Conservation (phyloP, 140 eudicot species). For the Flaveria floridana region DNA sequence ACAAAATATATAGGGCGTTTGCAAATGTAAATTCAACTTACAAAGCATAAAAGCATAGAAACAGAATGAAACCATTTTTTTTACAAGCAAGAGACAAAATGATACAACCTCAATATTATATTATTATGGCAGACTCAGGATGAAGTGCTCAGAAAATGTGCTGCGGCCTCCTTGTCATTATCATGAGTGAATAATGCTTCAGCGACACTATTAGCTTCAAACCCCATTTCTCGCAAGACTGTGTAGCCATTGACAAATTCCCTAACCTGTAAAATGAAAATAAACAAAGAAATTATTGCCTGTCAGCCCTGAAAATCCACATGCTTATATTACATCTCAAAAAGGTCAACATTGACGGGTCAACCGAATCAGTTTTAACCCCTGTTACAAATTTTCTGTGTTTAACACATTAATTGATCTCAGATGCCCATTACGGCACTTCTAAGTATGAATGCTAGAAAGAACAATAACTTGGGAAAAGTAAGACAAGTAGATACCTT, state of each 20-base stretch:
- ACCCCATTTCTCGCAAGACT: constrained; percentile 88
- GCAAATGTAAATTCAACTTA: constrained; percentile 19
- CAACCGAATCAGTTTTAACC: background rate
- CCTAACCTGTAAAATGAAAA: constrained; percentile 53
- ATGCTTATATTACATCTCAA: too few relatives aligned
- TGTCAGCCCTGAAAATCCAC: too few relatives aligned
- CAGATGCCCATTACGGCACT: background rate
- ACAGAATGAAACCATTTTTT: background rate
- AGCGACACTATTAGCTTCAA: constrained; percentile 67
- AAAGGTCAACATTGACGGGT: background rate
- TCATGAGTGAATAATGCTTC: constrained; percentile 80
- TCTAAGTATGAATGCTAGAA: background rate
- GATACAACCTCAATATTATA: background rate
- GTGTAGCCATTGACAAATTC: constrained; percentile 70
- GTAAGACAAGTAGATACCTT: constrained; percentile 45
- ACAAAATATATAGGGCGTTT: background rate
- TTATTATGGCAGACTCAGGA: constrained; percentile 33
- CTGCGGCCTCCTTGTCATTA: constrained; percentile 88
- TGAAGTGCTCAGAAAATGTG: constrained; percentile 57
- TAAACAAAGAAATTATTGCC: too few relatives aligned
- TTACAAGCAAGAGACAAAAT: constrained; percentile 15
- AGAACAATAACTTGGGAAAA: constrained; percentile 4
- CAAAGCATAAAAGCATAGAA: background rate
- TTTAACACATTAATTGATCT: background rate
- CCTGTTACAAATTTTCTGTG: background rate